phyloP scores from a whole-genome alignment of 192 early-diverging fungal genomes.

The Linnemannia zychae region DNA sequence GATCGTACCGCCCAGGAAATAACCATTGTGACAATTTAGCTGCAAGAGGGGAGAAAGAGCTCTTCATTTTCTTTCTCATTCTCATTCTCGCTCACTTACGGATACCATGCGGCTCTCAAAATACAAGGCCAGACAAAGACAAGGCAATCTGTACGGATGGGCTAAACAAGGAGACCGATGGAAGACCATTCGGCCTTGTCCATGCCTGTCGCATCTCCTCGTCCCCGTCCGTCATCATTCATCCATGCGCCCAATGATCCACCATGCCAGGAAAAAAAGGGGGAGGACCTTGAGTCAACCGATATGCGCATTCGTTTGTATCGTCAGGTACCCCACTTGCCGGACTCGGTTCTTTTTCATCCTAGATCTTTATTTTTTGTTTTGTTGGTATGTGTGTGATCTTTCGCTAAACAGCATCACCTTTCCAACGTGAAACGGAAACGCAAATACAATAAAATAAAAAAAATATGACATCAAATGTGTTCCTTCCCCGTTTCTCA shows the following conservation, averaged over 20 bases:
- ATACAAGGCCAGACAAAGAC: not conserved
- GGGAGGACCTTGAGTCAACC: no score
- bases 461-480: not conserved
- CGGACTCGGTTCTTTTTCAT: not conserved
- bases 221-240: no score
- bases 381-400: not conserved
- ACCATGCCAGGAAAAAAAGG: no score
- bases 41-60: no score
- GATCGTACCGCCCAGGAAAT: not conserved
- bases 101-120: constrained; percentile 6
- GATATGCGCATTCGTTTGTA: no score
- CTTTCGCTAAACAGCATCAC: not conserved
- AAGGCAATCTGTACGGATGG: not conserved
- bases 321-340: not conserved
- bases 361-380: not conserved
- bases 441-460: no score
- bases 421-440: not conserved
- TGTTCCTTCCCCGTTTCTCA: not conserved
- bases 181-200: no score
- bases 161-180: not conserved
- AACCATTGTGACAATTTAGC: not conserved
- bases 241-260: no score
- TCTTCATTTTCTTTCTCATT: no score
- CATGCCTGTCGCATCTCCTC: no score
- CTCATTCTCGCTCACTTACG: not conserved